Conservation (phyloP, 2,329 filamentous ascomycete genomes). For the Dactylonectria estremocensis region DNA sequence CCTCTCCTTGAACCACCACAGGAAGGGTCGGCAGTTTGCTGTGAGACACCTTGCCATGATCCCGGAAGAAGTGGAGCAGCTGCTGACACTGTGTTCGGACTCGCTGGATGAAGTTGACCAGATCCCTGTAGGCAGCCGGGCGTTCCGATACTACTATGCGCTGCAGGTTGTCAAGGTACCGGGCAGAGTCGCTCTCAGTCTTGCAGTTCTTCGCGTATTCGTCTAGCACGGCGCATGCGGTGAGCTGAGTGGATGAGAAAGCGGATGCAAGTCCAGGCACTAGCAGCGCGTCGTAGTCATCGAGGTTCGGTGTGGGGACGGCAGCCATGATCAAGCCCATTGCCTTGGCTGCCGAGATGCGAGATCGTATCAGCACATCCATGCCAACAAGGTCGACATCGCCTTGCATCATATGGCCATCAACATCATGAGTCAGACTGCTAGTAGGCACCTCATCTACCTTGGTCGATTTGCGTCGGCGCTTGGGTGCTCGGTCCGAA, state of each 20-base stretch:
- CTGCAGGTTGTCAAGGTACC: conserved; percentile 77
- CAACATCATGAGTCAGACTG: conserved; percentile 91
- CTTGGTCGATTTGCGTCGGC: conserved; percentile 89
- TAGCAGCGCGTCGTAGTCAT: conserved; percentile 76
- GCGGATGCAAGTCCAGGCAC: conserved; percentile 78
- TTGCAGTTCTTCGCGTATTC: conserved; percentile 81
- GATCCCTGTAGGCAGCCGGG: conserved; percentile 87
- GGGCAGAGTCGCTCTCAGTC: conserved; percentile 57
- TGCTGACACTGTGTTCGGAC: conserved; percentile 93
- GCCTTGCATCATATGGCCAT: conserved; percentile 97
- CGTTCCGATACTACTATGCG: conserved; percentile 86
- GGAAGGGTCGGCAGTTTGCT: conserved; percentile 85
- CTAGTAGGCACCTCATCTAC: conserved; percentile 75
- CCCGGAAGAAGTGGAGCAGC: conserved; percentile 90
- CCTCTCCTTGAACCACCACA: conserved; percentile 93
- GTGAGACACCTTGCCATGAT: conserved; percentile 86
- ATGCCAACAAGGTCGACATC: conserved; percentile 95
- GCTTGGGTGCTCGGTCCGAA: conserved; percentile 77
- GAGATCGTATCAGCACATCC: conserved; percentile 89
- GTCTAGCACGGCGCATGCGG: conserved; percentile 86
- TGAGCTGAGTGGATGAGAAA: conserved; percentile 89
- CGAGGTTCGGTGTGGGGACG: conserved; percentile 76
- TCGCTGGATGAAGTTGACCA: conserved; percentile 91
- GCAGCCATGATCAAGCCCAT: conserved; percentile 87
- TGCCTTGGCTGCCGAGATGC: conserved; percentile 88